Base-by-base conservation (phyloP, 2,329 filamentous ascomycete species). In the Proliferodiscus dingleyae region DNA sequence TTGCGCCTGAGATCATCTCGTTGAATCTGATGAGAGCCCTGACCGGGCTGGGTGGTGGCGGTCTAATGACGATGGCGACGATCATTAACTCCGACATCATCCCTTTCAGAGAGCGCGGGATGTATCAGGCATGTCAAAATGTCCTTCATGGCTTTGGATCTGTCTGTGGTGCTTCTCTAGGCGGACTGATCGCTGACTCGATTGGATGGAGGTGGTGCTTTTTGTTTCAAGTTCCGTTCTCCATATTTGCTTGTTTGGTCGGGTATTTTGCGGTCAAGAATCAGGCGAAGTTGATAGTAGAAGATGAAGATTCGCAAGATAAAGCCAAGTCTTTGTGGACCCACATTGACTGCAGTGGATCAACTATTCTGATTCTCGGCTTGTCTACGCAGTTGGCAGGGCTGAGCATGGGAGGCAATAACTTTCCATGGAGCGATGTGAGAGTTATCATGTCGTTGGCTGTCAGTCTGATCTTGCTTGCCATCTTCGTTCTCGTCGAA, bases 121-220 rank as follows among this genome's bases (percentile, higher is more conserved):
- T 78, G 72, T 80, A 83, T 60, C 67, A 83, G 59, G 73, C 81
- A 36, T 50, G 78, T 8, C 78, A 83, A 52, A 83, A 83, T 47
- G 75, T 70, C 13, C 69, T 82, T 26, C 74, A 76, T 47, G 81
- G 80, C 1, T 79, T 83, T 50, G 80, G 80, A 0, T 74, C 78
- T 2, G 77, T 83, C 26, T 71, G 74, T 16, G 81, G 81, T 2
- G 81, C 81, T 7, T 78, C 78, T 0, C 72, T 84, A 37, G 83
- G 83, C 3, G 82, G 82, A 2, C 72, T 76, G 26, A 73, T 87
- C 9, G 80, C 80, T 19, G 80, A 85, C 53, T 68, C 66, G 2
- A 69, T 87, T 18, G 82, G 83, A 8, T 87, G 83, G 83, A 71
- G 83, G 18, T 83, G 77, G 74, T 82, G 78, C 45, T 85, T 85